Base-by-base conservation (phyloP, 768 basidiomycete genomes). In the Panaeolus papilionaceus region DNA sequence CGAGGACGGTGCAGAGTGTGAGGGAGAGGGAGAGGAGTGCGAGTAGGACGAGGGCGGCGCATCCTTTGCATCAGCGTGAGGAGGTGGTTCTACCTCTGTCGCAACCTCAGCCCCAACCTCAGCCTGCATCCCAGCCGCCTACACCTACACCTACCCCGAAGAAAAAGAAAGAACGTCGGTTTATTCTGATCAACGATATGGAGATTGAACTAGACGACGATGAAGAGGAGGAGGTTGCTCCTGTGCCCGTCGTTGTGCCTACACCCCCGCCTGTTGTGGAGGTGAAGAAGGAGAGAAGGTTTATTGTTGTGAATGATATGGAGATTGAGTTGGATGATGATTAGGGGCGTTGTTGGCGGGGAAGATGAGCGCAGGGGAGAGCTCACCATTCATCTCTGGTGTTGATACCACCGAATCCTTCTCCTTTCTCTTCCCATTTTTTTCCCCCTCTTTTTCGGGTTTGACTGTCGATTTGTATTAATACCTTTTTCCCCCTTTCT, bases 221-320 rank as follows among this genome's bases (percentile, higher is more conserved):
- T 37, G 77, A 76, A 16, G 76, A 77, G 10, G 76, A 75, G 26
- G 71, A 71, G 1, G 71, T 71, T 18, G 47, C 12, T 1, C 33
- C 33, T 33, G 45, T 18, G 14, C 2, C n/a, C 3, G 66, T 54
- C 6, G 62, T 38, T 51, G 45, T 8, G 23, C 49, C 49, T 3
- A 28, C 28, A 12, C 10, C 54, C 4, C 12, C 12, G 54, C 54
- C 54, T 1, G 28, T 33, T 26, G 28, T 58, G 26, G 28, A 65
- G 38, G 66, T 69, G n/a, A 70, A 69, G 26, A 72, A 69, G 42
- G 61, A 62, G 38, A 67, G 74, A 69, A 79, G 78, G 63, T 76
- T 81, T 40, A 82, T 82, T 28, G 71, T 79, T 38, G 76, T 82
- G 10, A 82, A 82, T 71, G 80, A 76, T 67, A 77, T 81, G 42